Base-by-base conservation (phyloP, 345 rosid genomes). In the Salix koriyanagi region DNA sequence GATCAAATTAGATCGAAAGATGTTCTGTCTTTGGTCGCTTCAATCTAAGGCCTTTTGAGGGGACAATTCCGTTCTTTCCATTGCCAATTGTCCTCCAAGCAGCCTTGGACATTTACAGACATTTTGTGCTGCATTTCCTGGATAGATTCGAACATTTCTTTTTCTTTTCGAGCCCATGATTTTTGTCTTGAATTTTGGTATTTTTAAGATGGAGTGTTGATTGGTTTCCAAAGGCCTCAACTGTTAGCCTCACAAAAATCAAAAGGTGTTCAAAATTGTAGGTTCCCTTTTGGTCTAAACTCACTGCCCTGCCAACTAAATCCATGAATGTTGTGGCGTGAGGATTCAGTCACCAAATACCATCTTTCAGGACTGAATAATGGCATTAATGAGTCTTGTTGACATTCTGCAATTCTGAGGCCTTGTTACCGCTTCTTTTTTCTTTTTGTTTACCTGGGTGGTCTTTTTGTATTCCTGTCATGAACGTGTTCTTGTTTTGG, bases 301-400 rank as follows among this genome's bases (percentile, higher is more conserved):
- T 21, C 60, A 54, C 60, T 54, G 9, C 21, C 23, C 23, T 54
- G 60, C 25, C 21, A 19, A 6, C 25, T 7, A 2, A 21, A 21
- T 54, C 61, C 61, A 21, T 54, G 26, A 54, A 54, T 7, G 12
- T 0, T 41, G 42, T 41, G 44, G 12, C 44, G 44, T 41, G 12
- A 2, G 44, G 13, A 41, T 41, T 41, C 71, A 71, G 37, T 50
- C 52, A 50, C 13, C 26, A 37, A 64, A 34, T 19, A 77, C 80
- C 80, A 77, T 77, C 80, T 77, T 77, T 72, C 71, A 72, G 80
- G 80, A 62, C 80, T 77, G 80, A 36, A 36, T 36, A 36, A 36
- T 36, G 37, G 5, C 37, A 5, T 36, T 0, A 77, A 28, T 21
- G 70, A 46, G 80, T 41, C 75, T 61, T 77, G 80, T 21, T 70